Evolutionary conservation across 768 basidiomycete species (phyloP), one percentile per base, ranked within the genome.

Genomic region (Suillus variegatus): DNA sequence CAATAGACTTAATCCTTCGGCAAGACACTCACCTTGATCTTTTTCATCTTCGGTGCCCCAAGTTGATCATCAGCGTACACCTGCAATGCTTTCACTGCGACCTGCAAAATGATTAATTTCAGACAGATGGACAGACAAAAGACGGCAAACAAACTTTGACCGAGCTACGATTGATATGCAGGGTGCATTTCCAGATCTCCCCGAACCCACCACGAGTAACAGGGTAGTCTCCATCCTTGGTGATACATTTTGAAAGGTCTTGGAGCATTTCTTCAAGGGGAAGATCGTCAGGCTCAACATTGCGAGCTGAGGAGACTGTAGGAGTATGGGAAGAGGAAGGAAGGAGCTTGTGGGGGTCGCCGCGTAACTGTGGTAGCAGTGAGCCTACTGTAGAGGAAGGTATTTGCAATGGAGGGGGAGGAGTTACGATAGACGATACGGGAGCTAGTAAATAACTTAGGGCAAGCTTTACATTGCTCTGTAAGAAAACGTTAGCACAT

Each of bases 101-200:
- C 49, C 62, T 63, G 22, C 6, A 8, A 6, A n/a, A n/a, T n/a
- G 2, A 20, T 54, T 14, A 16, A 32, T n/a, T 10, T 51, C 13
- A 32, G 3, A 41, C 12, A 43, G 47, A 49, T 22, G 12, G 10
- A 13, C 47, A 46, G 20, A 22, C 12, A 25, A 22, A 14, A 49
- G 5, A 25, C 2, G 1, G 13, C 22, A 14, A 49, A 49, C 13
- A 22, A 49, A 49, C 47, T 25, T 49, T 49, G 13, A 49, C 12
- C 1, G 47, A 13, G 12, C 3, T 25, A 22, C 5, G 13, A 25
- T 49, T 3, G 1, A 6, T 25, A 13, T 6, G 2, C 35, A 6
- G 36, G 16, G 20, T 58, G 16, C 61, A 62, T 46, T 43, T 58
- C 63, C 63, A 64, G 5, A 64, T 57, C 9, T 64, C 62, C 13